A percentile compares a stretch with the other conserved stretches of the same genome.
Evolutionary conservation across 306 rosid species (phyloP).

Genomic region (Vigna mungo): DNA sequence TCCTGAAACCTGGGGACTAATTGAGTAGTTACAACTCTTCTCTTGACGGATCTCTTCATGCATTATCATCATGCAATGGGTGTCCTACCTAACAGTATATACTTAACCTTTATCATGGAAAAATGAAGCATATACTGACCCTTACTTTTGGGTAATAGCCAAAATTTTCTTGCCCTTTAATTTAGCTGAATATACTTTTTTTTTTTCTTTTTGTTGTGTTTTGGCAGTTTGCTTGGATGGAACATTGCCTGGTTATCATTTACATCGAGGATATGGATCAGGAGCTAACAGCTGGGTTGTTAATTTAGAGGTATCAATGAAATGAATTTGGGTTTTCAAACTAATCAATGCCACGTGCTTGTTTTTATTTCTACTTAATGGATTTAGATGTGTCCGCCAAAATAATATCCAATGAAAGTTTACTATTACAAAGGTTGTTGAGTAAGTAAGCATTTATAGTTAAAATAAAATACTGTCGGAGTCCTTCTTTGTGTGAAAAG

Average conservation of each 20-base stretch:
- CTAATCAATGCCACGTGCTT: constrained; percentile 11
- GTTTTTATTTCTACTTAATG: background rate
- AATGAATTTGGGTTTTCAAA: constrained; percentile 32
- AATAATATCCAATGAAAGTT: constrained; percentile 9
- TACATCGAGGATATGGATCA: constrained; percentile 79
- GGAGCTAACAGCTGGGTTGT: constrained; percentile 92
- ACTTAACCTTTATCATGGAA: background rate
- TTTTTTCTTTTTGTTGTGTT: constrained; percentile 12
- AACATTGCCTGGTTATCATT: constrained; percentile 87
- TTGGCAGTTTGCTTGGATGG: constrained; percentile 90
- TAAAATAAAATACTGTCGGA: background rate
- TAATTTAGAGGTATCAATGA: constrained; percentile 77
- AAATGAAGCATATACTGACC: background rate
- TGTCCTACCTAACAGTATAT: background rate
- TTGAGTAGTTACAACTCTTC: background rate
- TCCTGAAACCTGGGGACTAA: background rate
- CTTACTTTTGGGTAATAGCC: constrained; percentile 13
- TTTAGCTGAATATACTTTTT: constrained; percentile 18
- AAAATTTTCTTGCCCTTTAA: background rate
- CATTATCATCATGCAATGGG: background rate
- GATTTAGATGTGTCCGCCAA: background rate
- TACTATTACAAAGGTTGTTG: background rate
- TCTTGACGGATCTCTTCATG: background rate
- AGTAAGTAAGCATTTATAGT: background rate
- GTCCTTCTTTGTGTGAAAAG: background rate